phyloP scores from a whole-genome alignment of 495 filamentous ascomycete species.

The Penicillium lagena region DNA sequence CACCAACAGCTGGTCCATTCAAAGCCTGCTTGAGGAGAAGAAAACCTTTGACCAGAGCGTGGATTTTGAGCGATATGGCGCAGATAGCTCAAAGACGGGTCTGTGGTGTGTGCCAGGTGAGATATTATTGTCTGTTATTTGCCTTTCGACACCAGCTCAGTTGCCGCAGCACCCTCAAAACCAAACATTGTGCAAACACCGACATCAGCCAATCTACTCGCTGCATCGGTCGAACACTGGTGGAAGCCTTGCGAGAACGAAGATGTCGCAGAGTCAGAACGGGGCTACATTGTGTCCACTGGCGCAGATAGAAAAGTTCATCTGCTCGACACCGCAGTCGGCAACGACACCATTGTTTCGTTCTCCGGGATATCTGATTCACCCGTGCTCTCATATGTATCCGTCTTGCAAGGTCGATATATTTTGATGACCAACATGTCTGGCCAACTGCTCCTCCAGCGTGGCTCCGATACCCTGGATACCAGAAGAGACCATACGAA shows the following conservation, averaged over 20 bases:
- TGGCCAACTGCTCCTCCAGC: constrained; percentile 48
- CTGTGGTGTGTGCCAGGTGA: constrained; percentile 48
- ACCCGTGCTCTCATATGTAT: constrained; percentile 48
- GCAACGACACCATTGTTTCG: constrained; percentile 19
- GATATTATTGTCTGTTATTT: constrained; percentile 2
- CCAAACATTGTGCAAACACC: constrained; percentile 35
- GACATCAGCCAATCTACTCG: constrained; percentile 47
- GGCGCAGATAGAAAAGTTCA: constrained; percentile 49
- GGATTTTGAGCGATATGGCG: constrained; percentile 48
- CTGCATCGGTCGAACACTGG: constrained; percentile 41
- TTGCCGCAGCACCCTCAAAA: constrained; percentile 39
- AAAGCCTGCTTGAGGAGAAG: constrained; percentile 61
- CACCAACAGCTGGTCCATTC: constrained; percentile 50
- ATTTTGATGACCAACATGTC: constrained; percentile 55
- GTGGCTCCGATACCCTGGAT: constrained; percentile 31
- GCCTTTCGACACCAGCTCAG: neutral
- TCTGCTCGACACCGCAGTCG: constrained; percentile 26
- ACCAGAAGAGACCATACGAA: constrained; percentile 53
- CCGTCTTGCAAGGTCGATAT: constrained; percentile 24
- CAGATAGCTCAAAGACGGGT: constrained; percentile 25
- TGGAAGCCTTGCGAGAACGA: constrained; percentile 7
- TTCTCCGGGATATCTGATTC: constrained; percentile 47
- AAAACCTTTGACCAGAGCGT: constrained; percentile 51
- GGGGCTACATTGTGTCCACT: constrained; percentile 36
- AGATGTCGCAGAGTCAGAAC: neutral